Percentiles rank a stretch among this genome's conserved stretches.
These are phyloP conservation scores for Discostella stelligeroides DNA, from an alignment of 108 stramenopile species.

Conservation along the genomic window DNA sequence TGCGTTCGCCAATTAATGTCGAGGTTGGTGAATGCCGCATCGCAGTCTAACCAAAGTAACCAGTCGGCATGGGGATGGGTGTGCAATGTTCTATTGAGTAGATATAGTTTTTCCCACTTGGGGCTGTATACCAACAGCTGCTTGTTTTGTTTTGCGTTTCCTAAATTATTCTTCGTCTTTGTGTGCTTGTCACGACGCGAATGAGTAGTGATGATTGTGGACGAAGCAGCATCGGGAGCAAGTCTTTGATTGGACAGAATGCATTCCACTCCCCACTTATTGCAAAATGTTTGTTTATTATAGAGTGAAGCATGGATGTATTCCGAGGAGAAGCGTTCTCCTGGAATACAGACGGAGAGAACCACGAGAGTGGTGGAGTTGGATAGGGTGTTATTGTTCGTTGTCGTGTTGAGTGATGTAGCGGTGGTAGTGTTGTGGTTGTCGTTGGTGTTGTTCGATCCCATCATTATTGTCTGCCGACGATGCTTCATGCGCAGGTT, in stretches of 20 bases:
- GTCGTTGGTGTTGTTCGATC: not conserved
- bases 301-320: constrained; percentile 18
- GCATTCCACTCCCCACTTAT: constrained; percentile 15
- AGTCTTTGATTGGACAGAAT: constrained; percentile 17
- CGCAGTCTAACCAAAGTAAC: constrained; percentile 38
- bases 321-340: constrained; percentile 18
- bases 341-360: constrained; percentile 30
- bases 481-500: too few relatives aligned
- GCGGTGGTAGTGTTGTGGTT: too few relatives aligned
- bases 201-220: too few relatives aligned
- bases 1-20: constrained; percentile 32
- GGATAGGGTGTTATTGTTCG: too few relatives aligned
- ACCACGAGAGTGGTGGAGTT: constrained; percentile 11
- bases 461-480: not conserved
- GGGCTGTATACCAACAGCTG: too few relatives aligned
- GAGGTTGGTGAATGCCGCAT: constrained; percentile 41
- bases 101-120: constrained; percentile 35
- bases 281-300: constrained; percentile 25
- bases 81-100: constrained; percentile 15
- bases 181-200: too few relatives aligned
- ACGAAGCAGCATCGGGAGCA: too few relatives aligned
- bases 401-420: too few relatives aligned
- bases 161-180: too few relatives aligned
- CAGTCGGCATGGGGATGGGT: constrained; percentile 12
- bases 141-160: too few relatives aligned